phyloP scores from a whole-genome alignment of 768 basidiomycete species.

The Neoboletus magnificus region DNA sequence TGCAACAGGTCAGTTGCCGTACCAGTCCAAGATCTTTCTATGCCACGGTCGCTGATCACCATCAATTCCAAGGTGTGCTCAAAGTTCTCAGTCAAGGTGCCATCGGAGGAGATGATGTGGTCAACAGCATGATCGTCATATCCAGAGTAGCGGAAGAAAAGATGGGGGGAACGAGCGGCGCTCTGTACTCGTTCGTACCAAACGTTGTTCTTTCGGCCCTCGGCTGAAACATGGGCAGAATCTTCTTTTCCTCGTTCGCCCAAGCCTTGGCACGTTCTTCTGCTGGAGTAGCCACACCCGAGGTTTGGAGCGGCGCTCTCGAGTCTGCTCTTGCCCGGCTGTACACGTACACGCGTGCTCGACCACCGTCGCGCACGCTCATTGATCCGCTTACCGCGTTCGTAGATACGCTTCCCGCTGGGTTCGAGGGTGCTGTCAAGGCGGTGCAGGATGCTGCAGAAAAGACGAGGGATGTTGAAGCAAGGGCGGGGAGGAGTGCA shows the following conservation, averaged over 20 bases:
- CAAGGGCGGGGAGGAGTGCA: constrained; percentile 85
- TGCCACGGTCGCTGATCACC: neutral
- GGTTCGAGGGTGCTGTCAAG: constrained; percentile 51
- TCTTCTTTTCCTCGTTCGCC: constrained; percentile 87
- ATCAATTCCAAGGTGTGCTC: constrained; percentile 49
- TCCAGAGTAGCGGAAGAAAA: constrained; percentile 73
- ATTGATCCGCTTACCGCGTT: constrained; percentile 90
- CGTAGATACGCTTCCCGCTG: constrained; percentile 37
- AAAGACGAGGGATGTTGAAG: constrained; percentile 68
- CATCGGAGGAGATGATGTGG: constrained; percentile 62
- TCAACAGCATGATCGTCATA: constrained; percentile 61
- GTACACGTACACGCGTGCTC: constrained; percentile 83
- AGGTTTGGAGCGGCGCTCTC: constrained; percentile 62
- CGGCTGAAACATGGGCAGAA: constrained; percentile 43
- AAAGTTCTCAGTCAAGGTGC: constrained; percentile 50
- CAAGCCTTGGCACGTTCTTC: constrained; percentile 55
- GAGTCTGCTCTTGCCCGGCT: constrained; percentile 55
- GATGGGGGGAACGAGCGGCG: constrained; percentile 93
- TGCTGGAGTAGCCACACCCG: constrained; percentile 33
- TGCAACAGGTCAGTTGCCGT: constrained; percentile 51
- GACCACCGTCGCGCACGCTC: constrained; percentile 86
- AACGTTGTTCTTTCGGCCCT: neutral
- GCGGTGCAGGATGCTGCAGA: constrained; percentile 68
- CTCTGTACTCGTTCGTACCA: constrained; percentile 76
- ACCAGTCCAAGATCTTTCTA: neutral